Evolutionary conservation across 129 eudicot genomes (phyloP), one percentile per base, ranked within the genome.

Genomic region (Flaveria linearis): DNA sequence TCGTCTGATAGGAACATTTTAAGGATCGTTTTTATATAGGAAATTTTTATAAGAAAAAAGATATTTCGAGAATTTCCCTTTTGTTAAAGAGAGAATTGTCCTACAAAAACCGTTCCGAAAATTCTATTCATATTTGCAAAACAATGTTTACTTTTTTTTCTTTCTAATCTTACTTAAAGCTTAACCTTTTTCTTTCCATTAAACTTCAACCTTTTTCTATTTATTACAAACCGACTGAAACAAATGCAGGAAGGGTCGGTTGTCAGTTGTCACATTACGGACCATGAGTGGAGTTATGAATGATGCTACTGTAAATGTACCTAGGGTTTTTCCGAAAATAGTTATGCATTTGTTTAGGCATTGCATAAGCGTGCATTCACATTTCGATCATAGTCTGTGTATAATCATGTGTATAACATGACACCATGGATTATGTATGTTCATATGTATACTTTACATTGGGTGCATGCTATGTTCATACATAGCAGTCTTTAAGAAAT

Each of bases 391-490:
- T 80, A 74, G 75, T 80, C 70, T 49, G 67, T 74, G 84, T 80
- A 80, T 68, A 56, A 74, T 80, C 84, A 74, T 74, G 80, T 80
- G 71, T 74, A 46, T 67, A 74, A 74, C 76, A 73, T 80, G 83
- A 36, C 15, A 73, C 69, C 75, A 55, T 80, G 75, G 57, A 51
- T 74, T 57, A 56, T 74, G 50, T 72, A 74, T 74, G 84, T 80
- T 73, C 79, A 73, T 75, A 80, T 80, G 79, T 80, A 73, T 73
- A 80, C 75, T 73, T 57, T 16, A 65, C 51, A 73, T 67, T 66
- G 74, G 63, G 68, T 74, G 78, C 73, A 52, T 67, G 39, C 69
- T 65, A 55, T 80, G 73, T 79, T 73, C 58, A 26, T 79, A 50
- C 45, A 80, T 41, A 16, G 43, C 51, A 17, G 62, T 53, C 49